Base-by-base conservation (phyloP, 2,329 filamentous ascomycete species). In the Ambrosiella xylebori region DNA sequence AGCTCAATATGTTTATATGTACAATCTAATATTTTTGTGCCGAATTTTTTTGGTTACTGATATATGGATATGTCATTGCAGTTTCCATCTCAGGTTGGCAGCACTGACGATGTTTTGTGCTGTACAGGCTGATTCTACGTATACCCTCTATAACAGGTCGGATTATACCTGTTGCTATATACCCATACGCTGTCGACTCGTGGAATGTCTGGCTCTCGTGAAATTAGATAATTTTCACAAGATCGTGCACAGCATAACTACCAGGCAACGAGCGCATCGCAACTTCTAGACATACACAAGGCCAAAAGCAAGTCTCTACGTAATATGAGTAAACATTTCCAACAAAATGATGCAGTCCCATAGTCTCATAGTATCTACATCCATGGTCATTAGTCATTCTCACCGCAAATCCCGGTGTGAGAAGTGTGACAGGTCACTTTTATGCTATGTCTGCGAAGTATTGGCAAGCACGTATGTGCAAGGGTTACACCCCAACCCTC, bases 171-270 rank as follows among this genome's bases (percentile, higher is more conserved):
- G 15, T 49, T 19, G 12, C 45, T 49, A 49, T 19, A n/a, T n/a
- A 15, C 12, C 7, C 13, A 19, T 49, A 19, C 40, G 11, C 40
- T n/a, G 40, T 41, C n/a, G 40, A n/a, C 11, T 41, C n/a, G 17
- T 49, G 8, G 12, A 9, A 51, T 27, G 47, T 51, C 35, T 51
- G 47, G 47, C 47, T 51, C 47, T 11, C 12, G 17, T 51, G 27
- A 51, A 51, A 51, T 51, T 51, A 51, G 47, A 9, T 35, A 51
- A 51, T 51, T 51, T 51, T 27, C 47, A 51, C 47, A 51, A 51
- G 47, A 19, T 27, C 8, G 47, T 51, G 47, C 47, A 51, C 47
- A 7, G 19, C 15, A 51, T 51, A 51, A 51, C 8, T 51, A 11
- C 47, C 47, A 19, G 19, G 19, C 47, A 51, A 51, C 19, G 47